A percentile compares a stretch with the other conserved stretches of the same genome.
These are phyloP conservation scores for Serendipita sp. DNA, from an alignment of 768 basidiomycete species.

Conservation along the genomic window DNA sequence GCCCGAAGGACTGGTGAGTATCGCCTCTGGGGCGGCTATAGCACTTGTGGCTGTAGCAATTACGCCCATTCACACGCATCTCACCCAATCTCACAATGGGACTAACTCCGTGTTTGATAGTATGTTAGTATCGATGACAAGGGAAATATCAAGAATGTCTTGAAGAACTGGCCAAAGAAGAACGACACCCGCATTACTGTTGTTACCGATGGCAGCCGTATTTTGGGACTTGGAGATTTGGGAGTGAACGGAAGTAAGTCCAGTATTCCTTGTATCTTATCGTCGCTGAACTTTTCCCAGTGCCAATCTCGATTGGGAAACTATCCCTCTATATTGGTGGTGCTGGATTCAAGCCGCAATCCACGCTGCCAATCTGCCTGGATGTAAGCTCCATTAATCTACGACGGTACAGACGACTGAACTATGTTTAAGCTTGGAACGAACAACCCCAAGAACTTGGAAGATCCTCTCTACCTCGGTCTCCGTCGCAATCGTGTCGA, in stretches of 20 bases:
- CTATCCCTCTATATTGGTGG: conserved; percentile 80
- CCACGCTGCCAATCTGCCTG: conserved; percentile 68
- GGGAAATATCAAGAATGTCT: conserved; percentile 54
- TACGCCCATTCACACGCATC: not conserved
- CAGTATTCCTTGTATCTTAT: not conserved
- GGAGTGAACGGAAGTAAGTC: conserved; percentile 44
- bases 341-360: conserved; percentile 57
- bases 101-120: conserved; percentile 22
- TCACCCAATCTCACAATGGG: not conserved
- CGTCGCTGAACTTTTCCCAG: not conserved
- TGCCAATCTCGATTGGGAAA: conserved; percentile 87
- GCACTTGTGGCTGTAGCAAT: not conserved
- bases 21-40: conserved; percentile 24
- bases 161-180: conserved; percentile 55
- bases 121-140: conserved; percentile 72
- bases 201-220: conserved; percentile 86
- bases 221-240: conserved; percentile 57
- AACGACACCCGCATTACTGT: conserved; percentile 77
- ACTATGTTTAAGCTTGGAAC: conserved; percentile 43
- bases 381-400: conserved; percentile 25
- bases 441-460: conserved; percentile 60
- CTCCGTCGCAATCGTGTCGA: conserved; percentile 53
- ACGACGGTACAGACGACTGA: not conserved
- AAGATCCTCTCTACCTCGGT: conserved; percentile 84
- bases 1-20: conserved; percentile 40